phyloP scores from a whole-genome alignment of 306 rosid genomes.

The Quercus alba region DNA sequence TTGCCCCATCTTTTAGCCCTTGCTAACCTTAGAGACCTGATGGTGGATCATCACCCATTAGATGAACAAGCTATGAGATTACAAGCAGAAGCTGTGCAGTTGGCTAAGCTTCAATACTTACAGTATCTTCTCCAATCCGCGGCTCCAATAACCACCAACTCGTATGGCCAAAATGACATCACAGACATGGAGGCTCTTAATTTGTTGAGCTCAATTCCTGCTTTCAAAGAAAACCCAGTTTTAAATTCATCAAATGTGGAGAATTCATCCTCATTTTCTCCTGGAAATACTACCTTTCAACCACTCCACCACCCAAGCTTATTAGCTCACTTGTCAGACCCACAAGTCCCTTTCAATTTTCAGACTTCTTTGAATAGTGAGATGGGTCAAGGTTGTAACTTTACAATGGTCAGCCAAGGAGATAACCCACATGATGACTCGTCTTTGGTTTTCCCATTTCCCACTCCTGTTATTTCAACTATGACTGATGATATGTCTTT shows the following conservation, averaged over 20 bases:
- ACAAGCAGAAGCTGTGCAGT: conserved; percentile 50
- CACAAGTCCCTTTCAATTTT: conserved; percentile 65
- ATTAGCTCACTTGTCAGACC: conserved; percentile 43
- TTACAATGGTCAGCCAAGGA: conserved; percentile 42
- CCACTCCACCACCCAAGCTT: conserved; percentile 66
- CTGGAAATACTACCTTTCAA: conserved; percentile 40
- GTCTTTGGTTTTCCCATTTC: conserved; percentile 36
- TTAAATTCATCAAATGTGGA: conserved; percentile 23
- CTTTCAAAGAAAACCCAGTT: conserved; percentile 28
- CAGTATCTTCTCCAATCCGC: conserved; percentile 52
- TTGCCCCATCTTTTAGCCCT: conserved; percentile 60
- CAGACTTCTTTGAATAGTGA: conserved; percentile 56
- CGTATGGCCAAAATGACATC: conserved; percentile 35
- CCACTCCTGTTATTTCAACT: conserved; percentile 31
- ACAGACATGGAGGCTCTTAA: conserved; percentile 33
- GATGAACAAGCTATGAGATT: conserved; percentile 47
- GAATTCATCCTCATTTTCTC: conserved; percentile 37
- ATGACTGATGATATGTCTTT: conserved; percentile 8
- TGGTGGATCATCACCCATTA: conserved; percentile 37
- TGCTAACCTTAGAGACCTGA: conserved; percentile 54
- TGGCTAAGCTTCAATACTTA: conserved; percentile 58
- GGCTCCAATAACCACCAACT: conserved; percentile 23
- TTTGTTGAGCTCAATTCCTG: conserved; percentile 35
- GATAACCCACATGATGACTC: conserved; percentile 32
- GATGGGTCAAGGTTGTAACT: conserved; percentile 41